These are phyloP conservation scores for Casuarina equisetifolia DNA, from an alignment of 306 rosid species.

Conservation along the genomic window DNA sequence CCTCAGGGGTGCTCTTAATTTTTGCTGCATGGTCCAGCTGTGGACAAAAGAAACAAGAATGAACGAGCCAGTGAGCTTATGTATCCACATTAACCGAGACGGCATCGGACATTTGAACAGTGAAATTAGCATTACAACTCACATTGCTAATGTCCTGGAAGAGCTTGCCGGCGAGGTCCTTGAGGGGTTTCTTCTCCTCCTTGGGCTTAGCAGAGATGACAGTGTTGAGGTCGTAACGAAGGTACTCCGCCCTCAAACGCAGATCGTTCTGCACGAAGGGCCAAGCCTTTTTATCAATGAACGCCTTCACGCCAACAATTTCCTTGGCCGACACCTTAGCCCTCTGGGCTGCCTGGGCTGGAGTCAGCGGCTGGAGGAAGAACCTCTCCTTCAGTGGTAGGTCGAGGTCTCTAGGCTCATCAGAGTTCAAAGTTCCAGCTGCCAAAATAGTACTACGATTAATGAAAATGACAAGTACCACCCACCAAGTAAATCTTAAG, in stretches of 20 bases:
- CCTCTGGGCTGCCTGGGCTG: constrained; percentile 67
- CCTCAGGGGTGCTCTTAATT: constrained; percentile 77
- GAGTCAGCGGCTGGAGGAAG: constrained; percentile 71
- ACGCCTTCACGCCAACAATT: constrained; percentile 64
- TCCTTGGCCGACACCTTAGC: constrained; percentile 94
- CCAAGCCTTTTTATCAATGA: constrained; percentile 94
- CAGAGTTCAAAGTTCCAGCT: constrained; percentile 94
- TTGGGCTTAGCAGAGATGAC: constrained; percentile 72
- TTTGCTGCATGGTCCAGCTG: constrained; percentile 98
- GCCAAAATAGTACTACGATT: constrained; percentile 25
- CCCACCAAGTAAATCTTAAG: neutral
- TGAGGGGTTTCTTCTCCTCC: constrained; percentile 69
- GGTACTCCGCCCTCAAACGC: constrained; percentile 69
- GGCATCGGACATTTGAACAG: neutral
- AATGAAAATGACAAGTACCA: neutral
- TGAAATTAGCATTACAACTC: constrained; percentile 26
- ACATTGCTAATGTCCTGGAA: constrained; percentile 72
- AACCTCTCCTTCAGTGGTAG: constrained; percentile 82
- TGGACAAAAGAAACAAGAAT: neutral
- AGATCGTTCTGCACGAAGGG: constrained; percentile 88
- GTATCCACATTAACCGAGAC: neutral
- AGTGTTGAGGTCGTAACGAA: constrained; percentile 84
- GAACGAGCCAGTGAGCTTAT: neutral
- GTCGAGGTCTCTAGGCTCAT: constrained; percentile 72
- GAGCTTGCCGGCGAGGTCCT: constrained; percentile 85